Base-by-base conservation (phyloP, 2,329 filamentous ascomycete species). In the Hymenoscyphus scutula region DNA sequence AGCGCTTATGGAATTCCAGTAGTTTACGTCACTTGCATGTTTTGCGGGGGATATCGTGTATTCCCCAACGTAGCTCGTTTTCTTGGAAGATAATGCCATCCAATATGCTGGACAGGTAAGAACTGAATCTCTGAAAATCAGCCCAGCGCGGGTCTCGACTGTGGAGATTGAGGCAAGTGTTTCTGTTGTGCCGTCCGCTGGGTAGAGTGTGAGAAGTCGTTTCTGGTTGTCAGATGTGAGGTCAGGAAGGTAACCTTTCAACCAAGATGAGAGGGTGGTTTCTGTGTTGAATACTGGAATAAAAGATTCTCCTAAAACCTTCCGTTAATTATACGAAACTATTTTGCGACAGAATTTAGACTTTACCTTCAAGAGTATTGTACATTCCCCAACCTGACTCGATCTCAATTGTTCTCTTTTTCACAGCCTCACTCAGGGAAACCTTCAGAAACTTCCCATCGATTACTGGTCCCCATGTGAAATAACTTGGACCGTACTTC, bases 51-150 rank as follows among this genome's bases (percentile, higher is more conserved):
- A 69, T 59, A 87, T 86, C 0, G 80, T 83, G 67, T 88, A 88
- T 71, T 88, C 83, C 1, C 82, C 81, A 25, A 87, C 41, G 75
- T 82, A 88, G 2, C 82, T 78, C 1, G 76, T 76, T 17, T 71
- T 71, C 11, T 59, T 55, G 25, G 29, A 23, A 10, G 73, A 70
- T 1, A 82, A 80, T 0, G 81, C 77, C 64, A 83, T 76, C 85
- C 84, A 88, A 64, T 82, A 82, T 1, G 80, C 80, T 0, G 85
- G 85, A 71, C 85, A 88, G 0, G 84, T 80, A 7, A 88, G 78
- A 0, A 85, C 80, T 0, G 82, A 74, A 68, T 88, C 85, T 13
- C 85, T 74, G 65, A 83, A 88, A 1, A 88, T 73, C 19, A 88
- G 69, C 0, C 83, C 83, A 0, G 85, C 84, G 25, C 84, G 76